Base-by-base conservation (phyloP, 768 basidiomycete genomes). In the Agrocybe praecox region DNA sequence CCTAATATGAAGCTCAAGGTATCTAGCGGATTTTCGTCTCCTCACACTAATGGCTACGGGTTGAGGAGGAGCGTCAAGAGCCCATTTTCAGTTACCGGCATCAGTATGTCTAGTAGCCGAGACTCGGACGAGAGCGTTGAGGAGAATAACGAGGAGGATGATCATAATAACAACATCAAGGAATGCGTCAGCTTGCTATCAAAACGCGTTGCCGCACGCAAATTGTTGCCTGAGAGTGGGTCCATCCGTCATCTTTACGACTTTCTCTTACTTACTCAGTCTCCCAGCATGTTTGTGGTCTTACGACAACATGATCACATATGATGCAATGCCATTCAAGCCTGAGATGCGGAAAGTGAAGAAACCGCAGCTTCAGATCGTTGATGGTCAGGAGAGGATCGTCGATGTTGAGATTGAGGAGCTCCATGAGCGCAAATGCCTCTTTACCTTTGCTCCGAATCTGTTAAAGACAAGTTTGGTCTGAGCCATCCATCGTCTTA, bases 271-370 rank as follows among this genome's bases (percentile, higher is more conserved):
- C 46, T 32, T 58, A 64, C 9, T 19, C 23, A 36, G 10, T 52
- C 66, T 60, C 67, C n/a, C 42, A 19, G 61, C 61, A 15, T 86
- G 87, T 26, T 85, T 89, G 2, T 90, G 87, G 88, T 89, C 88
- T 2, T 90, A 90, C 64, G 88, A 89, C 63, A 87, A 87, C 60
- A 69, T 88, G 58, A 81, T 79, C 66, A 88, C 85, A 2, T 91
- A 90, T 61, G 84, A 86, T 15, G 73, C 84, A 56, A 84, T 86
- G 82, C 74, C 76, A 56, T 72, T 80, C 34, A 83, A 80, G n/a
- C 72, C 76, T 43, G 79, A 79, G 72, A n/a, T 40, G n/a, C 36
- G 36, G 4, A 86, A 76, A 67, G 83, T 84, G 73, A 82, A 82
- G 72, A 77, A 74, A 32, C 77, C 70, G 62, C 83, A 84, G 75